Base-by-base conservation (phyloP, 179 eudicot species). In the Silene noctiflora region DNA sequence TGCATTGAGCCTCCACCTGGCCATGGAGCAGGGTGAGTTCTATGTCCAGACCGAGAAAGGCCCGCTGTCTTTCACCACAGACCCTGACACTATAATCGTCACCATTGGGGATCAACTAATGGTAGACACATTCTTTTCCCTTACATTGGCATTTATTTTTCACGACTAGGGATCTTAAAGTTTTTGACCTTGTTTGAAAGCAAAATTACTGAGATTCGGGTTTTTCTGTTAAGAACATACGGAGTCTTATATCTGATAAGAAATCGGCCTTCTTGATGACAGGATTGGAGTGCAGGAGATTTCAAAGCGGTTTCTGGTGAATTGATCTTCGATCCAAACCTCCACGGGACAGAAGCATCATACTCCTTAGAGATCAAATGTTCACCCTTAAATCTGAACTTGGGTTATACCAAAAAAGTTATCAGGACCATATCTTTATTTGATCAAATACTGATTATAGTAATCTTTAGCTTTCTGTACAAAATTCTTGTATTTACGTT, bases 61-160 rank as follows among this genome's bases (percentile, higher is more conserved):
- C 2, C 85, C 82, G 13, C 29, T 85, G 56, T 89, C 91, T 12
- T 89, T 86, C 69, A 79, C 75, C 17, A 76, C 86, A 13, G 84
- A 84, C 69, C 86, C 85, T 0, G 88, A 84, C 10, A 81, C 90
- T 29, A 86, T 89, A 20, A 86, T 91, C 67, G 89, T 91, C 74
- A 84, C 89, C 1, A 66, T 89, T 31, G 96, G 96, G 39, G 87
- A 89, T 12, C 89, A 87, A 69, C 85, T 87, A 29, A 78, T 78
- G 95, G 96, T 90, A 88, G 2, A 16, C 39, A 13, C 31, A 6
- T 21, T 48, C 33, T 19, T 35, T 12, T 29, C 27, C 10, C 53
- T 25, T 60, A 11, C 61, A 35, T 39, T n/a, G 21, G 19, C 19
- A 33, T 17, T 6, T 11, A 19, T 21, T 9, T 5, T 21, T 24